These are phyloP conservation scores for Thelephora aurantiotincta DNA, from an alignment of 768 basidiomycete species.

Conservation along the genomic window DNA sequence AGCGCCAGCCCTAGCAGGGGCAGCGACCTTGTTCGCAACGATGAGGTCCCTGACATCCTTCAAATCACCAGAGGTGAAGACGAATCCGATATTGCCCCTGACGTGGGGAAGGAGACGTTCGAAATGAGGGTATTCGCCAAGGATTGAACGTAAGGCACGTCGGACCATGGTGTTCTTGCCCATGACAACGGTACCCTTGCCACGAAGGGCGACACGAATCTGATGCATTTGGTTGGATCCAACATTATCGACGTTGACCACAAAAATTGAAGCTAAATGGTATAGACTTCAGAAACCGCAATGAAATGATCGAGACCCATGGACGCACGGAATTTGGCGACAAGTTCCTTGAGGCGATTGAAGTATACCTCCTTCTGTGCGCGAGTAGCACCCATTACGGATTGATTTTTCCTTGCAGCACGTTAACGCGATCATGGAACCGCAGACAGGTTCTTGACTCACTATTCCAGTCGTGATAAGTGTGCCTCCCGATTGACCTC, in stretches of 20 bases:
- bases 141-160: slow-evolving; percentile 87
- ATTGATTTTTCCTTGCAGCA: slow-evolving; percentile 9
- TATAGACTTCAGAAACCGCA: neutral
- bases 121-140: slow-evolving; percentile 82
- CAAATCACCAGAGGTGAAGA: slow-evolving; percentile 86
- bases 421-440: slow-evolving; percentile 1
- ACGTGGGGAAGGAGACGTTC: slow-evolving; percentile 94
- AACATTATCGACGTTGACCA: slow-evolving; percentile 99
- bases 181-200: slow-evolving; percentile 95
- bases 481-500: slow-evolving; percentile 90
- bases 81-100: slow-evolving; percentile 98
- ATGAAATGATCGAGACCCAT: neutral
- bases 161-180: slow-evolving; percentile 99
- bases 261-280: slow-evolving; percentile 79
- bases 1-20: slow-evolving; percentile 97
- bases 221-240: slow-evolving; percentile 99
- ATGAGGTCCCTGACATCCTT: slow-evolving; percentile 93
- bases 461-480: neutral
- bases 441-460: slow-evolving; percentile 1
- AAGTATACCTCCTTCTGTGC: slow-evolving; percentile 89
- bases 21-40: slow-evolving; percentile 93
- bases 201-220: slow-evolving; percentile 89
- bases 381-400: slow-evolving; percentile 82
- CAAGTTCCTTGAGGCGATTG: slow-evolving; percentile 82
- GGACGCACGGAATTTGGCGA: slow-evolving; percentile 74